Evolutionary conservation across 202 grass and related monocot species (phyloP), one percentile per base, ranked within the genome.

Genomic region (Miscanthus sacchariflorus): DNA sequence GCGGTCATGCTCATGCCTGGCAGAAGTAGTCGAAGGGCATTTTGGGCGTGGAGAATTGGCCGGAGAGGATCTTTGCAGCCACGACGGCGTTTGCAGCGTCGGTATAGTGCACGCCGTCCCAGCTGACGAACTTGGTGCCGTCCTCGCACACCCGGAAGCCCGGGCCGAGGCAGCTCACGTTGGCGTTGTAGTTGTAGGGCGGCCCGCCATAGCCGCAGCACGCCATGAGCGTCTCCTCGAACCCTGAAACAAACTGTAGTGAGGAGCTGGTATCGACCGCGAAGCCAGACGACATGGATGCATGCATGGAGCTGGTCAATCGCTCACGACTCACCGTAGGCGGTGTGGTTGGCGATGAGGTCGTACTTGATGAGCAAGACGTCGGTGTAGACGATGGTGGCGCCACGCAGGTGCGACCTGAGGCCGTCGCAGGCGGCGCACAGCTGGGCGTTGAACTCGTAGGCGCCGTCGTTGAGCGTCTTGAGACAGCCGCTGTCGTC

Each of bases 41-140:
- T 25, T 67, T 88, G 40, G 95, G 93, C 54, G 25, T 92, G 12
- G 95, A 95, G 83, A 84, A 98, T 6, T 94, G 85, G 40, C 46
- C 67, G 0, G 87, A 91, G 43, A 95, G 75, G 81, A 98, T 93
- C 79, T 93, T 93, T 17, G 27, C 86, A 3, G 95, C 93, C 10
- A 95, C 84, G 23, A 88, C 23, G 27, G 80, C 81, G 74, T 95
- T 98, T 0, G 95, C 93, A 14, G 95, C 93, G 48, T 98, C 93
- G 58, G 95, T 93, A 42, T 95, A 95, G 84, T 98, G 95, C 70
- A 95, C 87, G 38, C 95, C 95, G 86, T 98, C 95, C 95, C 93
- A 98, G 80, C 88, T 95, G 70, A 98, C 72, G 78, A 89, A 93
- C 88, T 87, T 92, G 13, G 56, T 66, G 35, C 93, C 90, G 56